Base-by-base conservation (phyloP, 2,329 filamentous ascomycete species). In the Fusarium tanahbumbuense region DNA sequence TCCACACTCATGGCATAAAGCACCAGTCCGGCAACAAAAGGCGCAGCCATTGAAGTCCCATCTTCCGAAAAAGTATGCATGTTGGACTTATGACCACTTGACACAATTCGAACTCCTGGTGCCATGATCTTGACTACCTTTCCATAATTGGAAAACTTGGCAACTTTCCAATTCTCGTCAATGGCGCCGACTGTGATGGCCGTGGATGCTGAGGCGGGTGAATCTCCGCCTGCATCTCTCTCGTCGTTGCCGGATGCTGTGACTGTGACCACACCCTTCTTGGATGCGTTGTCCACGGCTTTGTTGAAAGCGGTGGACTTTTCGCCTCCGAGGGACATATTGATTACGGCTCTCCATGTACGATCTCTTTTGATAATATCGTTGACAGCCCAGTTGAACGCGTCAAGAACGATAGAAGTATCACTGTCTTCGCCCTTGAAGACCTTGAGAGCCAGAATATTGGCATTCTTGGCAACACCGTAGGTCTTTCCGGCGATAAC, bases 31-130 rank as follows among this genome's bases (percentile, higher is more conserved):
- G 83, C 81, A 55, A 88, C 79, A 61, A 87, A 84, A 5, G 86
- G 86, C 11, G 81, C 77, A 12, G 86, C 83, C 84, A 87, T 87
- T 0, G 82, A 86, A 4, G 86, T 89, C 23, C 87, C 61, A 3
- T 79, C 82, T 52, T 84, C 78, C 3, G 68, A 76, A 27, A 41
- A 42, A 1, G 76, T 75, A 30, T 68, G 79, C 16, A 83, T 63
- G 55, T 76, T 79, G 49, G 76, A 86, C 5, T 48, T 56, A 9
- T 58, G 47, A 0, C 56, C 63, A 0, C 84, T 71, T 5, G 83
- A 85, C 1, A 82, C 12, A 28, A 86, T 74, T 18, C 60, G 66
- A 7, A 80, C 76, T 6, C 84, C 84, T 0, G 84, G 83, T 0
- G 83, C 84, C 50, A 84, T 81, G 50, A 86, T 75, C 48, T 86